A percentile compares a stretch with the other conserved stretches of the same genome.
phyloP scores from a whole-genome alignment of 106 monocot species.

The Acorus gramineus region DNA sequence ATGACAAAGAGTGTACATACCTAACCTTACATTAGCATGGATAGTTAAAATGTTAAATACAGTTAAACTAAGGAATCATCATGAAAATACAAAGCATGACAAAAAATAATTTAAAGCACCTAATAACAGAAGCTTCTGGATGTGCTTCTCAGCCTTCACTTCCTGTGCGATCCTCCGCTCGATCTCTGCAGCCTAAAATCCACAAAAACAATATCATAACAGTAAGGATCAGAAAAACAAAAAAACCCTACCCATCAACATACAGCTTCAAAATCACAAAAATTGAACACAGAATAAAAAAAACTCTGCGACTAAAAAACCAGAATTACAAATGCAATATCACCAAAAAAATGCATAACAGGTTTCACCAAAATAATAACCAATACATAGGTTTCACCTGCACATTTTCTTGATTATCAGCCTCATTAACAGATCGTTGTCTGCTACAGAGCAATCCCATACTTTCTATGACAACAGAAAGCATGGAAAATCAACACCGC shows the following conservation, averaged over 20 bases:
- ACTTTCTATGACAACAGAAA: slow-evolving; percentile 38
- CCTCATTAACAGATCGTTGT: slow-evolving; percentile 48
- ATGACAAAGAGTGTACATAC: too few species aligned
- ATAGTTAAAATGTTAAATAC: too few species aligned
- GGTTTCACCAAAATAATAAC: neutral
- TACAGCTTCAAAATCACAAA: too few species aligned
- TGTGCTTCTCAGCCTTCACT: slow-evolving; percentile 88
- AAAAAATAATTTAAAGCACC: slow-evolving; percentile 24
- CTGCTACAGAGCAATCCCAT: slow-evolving; percentile 85
- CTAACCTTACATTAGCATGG: too few species aligned
- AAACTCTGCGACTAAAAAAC: too few species aligned
- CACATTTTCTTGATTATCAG: slow-evolving; percentile 52
- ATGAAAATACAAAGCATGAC: neutral
- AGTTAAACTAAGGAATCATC: too few species aligned
- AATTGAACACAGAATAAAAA: too few species aligned
- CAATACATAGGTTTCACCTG: slow-evolving; percentile 27
- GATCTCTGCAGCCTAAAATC: slow-evolving; percentile 72
- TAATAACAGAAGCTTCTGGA: slow-evolving; percentile 84
- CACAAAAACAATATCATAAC: neutral
- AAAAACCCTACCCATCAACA: neutral
- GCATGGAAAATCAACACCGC: slow-evolving; percentile 34
- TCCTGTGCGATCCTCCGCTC: slow-evolving; percentile 81
- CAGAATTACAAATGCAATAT: neutral
- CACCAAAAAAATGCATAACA: neutral
- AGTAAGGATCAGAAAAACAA: neutral